These are phyloP conservation scores for Epichloe sp. DNA, from an alignment of 2,329 filamentous ascomycete species.

Conservation along the genomic window DNA sequence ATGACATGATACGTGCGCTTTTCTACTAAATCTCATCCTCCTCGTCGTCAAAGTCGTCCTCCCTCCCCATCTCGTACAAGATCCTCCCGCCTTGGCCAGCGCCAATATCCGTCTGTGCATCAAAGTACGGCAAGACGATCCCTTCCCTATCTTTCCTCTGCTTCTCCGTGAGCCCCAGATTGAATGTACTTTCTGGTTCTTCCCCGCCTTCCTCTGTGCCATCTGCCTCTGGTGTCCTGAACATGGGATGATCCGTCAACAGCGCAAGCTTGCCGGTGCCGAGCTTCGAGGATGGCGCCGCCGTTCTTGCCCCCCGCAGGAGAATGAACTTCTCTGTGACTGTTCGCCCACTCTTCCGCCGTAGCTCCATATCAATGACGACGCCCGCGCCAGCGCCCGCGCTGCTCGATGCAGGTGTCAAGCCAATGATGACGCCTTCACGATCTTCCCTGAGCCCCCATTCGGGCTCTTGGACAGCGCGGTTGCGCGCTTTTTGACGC, in stretches of 20 bases:
- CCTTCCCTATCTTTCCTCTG: constrained; percentile 77
- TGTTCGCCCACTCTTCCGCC: constrained; percentile 67
- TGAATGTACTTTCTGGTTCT: constrained; percentile 65
- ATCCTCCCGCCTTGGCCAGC: constrained; percentile 83
- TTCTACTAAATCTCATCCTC: constrained; percentile 83
- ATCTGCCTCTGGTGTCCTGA: constrained; percentile 31
- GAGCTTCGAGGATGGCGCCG: constrained; percentile 10
- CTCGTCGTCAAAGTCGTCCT: constrained; percentile 95
- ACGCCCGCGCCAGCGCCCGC: constrained; percentile 30
- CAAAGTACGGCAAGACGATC: constrained; percentile 89
- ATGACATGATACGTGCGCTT: constrained; percentile 19
- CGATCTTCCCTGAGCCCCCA: constrained; percentile 67
- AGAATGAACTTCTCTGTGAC: constrained; percentile 56
- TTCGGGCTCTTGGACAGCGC: constrained; percentile 59
- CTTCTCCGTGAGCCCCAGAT: constrained; percentile 76
- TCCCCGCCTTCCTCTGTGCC: constrained; percentile 31
- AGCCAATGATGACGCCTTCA: constrained; percentile 65
- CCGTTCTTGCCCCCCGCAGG: constrained; percentile 5
- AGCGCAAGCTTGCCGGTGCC: constrained; percentile 34
- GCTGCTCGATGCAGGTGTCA: constrained; percentile 29
- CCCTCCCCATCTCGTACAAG: constrained; percentile 88
- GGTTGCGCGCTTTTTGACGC: constrained; percentile 60
- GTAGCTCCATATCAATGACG: constrained; percentile 75
- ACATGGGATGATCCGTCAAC: constrained; percentile 65
- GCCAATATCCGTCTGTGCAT: constrained; percentile 73